Conservation (phyloP, 2,329 filamentous ascomycete species). For the Aotearoamyces nothofagi region DNA sequence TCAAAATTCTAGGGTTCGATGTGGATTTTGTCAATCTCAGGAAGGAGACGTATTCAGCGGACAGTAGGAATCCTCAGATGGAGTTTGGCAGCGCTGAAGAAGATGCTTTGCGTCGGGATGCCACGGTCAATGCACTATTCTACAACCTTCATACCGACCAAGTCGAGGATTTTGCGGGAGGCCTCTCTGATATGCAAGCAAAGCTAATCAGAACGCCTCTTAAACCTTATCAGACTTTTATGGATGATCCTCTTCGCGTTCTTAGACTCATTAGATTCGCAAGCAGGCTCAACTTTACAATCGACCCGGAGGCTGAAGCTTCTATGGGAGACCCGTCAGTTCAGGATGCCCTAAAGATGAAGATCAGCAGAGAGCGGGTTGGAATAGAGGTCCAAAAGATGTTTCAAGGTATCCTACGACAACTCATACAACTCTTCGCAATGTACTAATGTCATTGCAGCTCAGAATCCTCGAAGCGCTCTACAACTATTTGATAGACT, state of each 20-base stretch:
- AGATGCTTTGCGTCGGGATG: conserved; percentile 78
- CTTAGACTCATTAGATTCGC: conserved; percentile 82
- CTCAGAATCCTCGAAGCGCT: conserved; percentile 42
- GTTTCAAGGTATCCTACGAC: conserved; percentile 43
- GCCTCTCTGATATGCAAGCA: conserved; percentile 57
- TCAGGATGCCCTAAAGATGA: conserved; percentile 60
- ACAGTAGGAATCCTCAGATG: conserved; percentile 80
- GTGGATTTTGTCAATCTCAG: conserved; percentile 90
- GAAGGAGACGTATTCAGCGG: conserved; percentile 80
- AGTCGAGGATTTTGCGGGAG: conserved; percentile 77
- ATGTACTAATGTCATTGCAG: conserved; percentile 18
- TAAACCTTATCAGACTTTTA: conserved; percentile 82
- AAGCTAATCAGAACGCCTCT: conserved; percentile 73
- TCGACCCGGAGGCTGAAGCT: conserved; percentile 51
- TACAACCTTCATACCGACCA: conserved; percentile 72
- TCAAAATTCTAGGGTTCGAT: conserved; percentile 71
- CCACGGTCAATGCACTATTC: conserved; percentile 90
- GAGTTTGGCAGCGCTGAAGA: conserved; percentile 88
- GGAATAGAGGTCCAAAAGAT: conserved; percentile 85
- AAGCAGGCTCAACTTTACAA: conserved; percentile 65
- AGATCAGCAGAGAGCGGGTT: conserved; percentile 86
- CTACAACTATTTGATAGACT: conserved; percentile 52
- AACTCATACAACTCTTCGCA: conserved; percentile 1
- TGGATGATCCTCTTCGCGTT: conserved; percentile 80
- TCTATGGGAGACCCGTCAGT: conserved; percentile 74